Base-by-base conservation (phyloP, 2,329 filamentous ascomycete species). In the Coniella vitis region DNA sequence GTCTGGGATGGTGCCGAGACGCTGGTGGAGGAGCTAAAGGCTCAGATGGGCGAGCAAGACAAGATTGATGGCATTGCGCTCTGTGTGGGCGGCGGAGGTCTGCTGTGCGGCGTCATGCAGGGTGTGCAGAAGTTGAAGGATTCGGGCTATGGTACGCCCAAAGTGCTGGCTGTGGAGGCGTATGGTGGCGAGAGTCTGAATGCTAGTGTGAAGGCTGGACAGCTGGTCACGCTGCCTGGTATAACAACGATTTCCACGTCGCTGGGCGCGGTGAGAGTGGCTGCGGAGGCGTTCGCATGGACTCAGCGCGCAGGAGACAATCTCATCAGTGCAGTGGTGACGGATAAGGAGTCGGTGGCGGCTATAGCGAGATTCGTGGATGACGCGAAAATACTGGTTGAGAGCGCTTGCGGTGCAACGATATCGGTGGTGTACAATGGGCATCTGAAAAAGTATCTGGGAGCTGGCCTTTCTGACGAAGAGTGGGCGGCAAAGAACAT, bases 371-470 rank as follows among this genome's bases (percentile, higher is more conserved):
- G 79, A 20, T 83, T 96, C 54, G 84, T 87, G 9, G 86, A 96
- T 56, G 89, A 95, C 53, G 87, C 90, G 58, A 72, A 86, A 21
- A 69, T 91, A 49, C 71, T 95, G 49, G 87, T 95, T 3, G 91
- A 97, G 69, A 72, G 85, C 32, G 83, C 90, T 0, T 96, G 91
- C 63, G 90, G 90, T 1, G 89, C 91, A 5, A 86, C 84, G 45
- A 67, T 95, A 12, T 87, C 84, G 1, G 64, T 79, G 3, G 81
- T 74, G 51, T 89, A 88, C 59, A 78, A 78, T 36, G 81, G 77
- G 0, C 65, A 76, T 36, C 61, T 94, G 59, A 75, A 82, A 60
- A 71, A 74, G 57, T 68, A 80, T 9, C 68, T 90, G 0, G 79
- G 84, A 0, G 58, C 66, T 41, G 70, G 65, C 0, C 44, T 78